Evolutionary conservation across 331 rosid species (phyloP), one percentile per base, ranked within the genome.

Genomic region (Arachis monticola): DNA sequence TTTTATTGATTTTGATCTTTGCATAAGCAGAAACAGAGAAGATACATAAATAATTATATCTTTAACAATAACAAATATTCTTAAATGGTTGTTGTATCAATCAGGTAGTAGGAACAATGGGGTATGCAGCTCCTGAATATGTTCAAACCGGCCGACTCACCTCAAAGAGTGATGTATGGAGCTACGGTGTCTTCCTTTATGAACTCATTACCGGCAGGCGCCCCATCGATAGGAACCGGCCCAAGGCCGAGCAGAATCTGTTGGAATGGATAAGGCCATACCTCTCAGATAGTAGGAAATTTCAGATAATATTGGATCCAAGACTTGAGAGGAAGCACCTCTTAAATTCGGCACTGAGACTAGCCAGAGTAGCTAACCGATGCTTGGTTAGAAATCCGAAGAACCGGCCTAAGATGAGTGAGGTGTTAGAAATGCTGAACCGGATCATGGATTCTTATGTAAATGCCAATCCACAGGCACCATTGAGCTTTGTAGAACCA

Each of bases 81-180:
- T 60, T 79, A 27, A 27, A 60, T 72, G 66, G 57, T 50, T 82
- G 80, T 62, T 79, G 52, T 73, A 66, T 81, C 74, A 78, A 75
- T 56, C 82, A 94, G 99, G 91, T 88, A 76, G 97, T 92, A 41
- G 99, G 99, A 86, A 95, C 99, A 31, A 86, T 87, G 91, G 99
- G 99, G 47, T 95, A 92, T 75, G 97, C 99, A 64, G 97, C 99
- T 79, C 99, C 99, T 2, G 99, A 95, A 72, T 95, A 92, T 82
- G 46, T 95, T 70, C 96, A 83, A 83, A 95, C 99, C 0, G 99
- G 99, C 56, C 97, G 93, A 50, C 93, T 95, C 14, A 88, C 97
- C 17, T 83, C 88, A 45, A 95, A 92, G 84, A 90, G 79, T 70
- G 99, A 95, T 40, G 96, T 95, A 66, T 95, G 99, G 99, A 85